A percentile compares a stretch with the other conserved stretches of the same genome.
Evolutionary conservation across 2,329 filamentous ascomycete genomes (phyloP).

Genomic region (Cladophialophora exuberans): DNA sequence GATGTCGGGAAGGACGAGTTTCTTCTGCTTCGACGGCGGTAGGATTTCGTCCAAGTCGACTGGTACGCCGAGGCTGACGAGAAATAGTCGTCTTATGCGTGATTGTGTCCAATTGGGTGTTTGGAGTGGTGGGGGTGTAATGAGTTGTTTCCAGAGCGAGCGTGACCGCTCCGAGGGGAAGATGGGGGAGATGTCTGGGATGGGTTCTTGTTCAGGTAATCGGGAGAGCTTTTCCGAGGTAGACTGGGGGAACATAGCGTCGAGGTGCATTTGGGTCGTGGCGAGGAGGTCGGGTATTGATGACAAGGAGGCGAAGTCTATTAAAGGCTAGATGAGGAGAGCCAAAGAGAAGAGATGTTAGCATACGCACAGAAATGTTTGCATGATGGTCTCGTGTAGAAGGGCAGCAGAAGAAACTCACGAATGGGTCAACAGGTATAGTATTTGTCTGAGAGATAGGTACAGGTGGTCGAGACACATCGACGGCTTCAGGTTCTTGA

Average conservation of each 20-base stretch:
- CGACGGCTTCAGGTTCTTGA: constrained; percentile 49
- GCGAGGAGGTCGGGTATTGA: constrained; percentile 46
- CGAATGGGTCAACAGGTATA: constrained; percentile 24
- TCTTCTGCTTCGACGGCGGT: constrained; percentile 96
- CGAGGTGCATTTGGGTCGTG: constrained; percentile 44
- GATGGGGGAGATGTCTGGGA: constrained; percentile 56
- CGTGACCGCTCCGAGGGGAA: constrained; percentile 85
- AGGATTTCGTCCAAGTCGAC: constrained; percentile 97
- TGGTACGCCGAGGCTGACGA: constrained; percentile 92
- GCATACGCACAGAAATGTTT: constrained; percentile 10
- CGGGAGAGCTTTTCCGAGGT: constrained; percentile 38
- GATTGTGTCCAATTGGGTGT: constrained; percentile 98
- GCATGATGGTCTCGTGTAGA: not conserved
- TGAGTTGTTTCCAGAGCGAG: constrained; percentile 94
- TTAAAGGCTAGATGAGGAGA: constrained; percentile 32
- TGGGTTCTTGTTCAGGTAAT: constrained; percentile 43
- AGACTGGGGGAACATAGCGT: constrained; percentile 49
- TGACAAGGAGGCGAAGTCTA: constrained; percentile 60
- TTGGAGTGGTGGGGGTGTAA: constrained; percentile 89
- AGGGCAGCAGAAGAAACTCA: constrained; percentile 35
- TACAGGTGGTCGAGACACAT: constrained; percentile 32
- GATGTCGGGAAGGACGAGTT: constrained; percentile 87
- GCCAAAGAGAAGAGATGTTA: no score
- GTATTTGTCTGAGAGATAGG: constrained; percentile 36
- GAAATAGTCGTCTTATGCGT: constrained; percentile 88